Conservation (phyloP, 352 stramenopile genomes). For the Pythium rhizo-oryzae region DNA sequence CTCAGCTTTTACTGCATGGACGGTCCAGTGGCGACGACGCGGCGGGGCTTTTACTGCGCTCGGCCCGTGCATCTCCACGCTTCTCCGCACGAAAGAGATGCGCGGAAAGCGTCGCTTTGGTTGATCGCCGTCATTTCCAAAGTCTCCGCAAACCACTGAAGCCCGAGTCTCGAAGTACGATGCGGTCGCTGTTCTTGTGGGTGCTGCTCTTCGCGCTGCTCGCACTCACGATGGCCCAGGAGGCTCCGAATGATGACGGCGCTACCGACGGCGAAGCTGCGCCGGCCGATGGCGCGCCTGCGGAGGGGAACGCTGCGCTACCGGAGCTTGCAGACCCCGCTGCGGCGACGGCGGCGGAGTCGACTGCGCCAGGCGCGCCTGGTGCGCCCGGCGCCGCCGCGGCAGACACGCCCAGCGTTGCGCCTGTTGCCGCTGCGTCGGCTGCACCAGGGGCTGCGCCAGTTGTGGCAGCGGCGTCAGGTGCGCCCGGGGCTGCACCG, state of each 20-base stretch:
- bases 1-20: slow-evolving; percentile 10
- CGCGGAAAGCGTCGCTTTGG: neutral
- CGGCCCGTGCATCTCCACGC: neutral
- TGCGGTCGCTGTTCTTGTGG: slow-evolving; percentile 21
- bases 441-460: neutral
- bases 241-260: neutral
- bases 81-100: no score
- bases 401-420: slow-evolving; percentile 12
- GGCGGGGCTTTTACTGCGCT: neutral
- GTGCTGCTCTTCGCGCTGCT: slow-evolving; percentile 17
- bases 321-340: slow-evolving; percentile 1
- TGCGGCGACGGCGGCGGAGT: neutral
- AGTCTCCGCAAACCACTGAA: neutral
- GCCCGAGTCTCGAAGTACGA: neutral
- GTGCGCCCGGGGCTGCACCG: neutral
- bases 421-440: neutral
- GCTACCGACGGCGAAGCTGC: neutral
- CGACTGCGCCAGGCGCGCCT: neutral
- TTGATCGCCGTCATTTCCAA: neutral
- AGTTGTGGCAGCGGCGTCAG: neutral
- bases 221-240: slow-evolving; percentile 11
- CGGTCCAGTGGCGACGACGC: neutral
- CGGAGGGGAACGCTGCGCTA: neutral
- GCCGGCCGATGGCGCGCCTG: neutral
- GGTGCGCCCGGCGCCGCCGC: neutral